These are phyloP conservation scores for Vitellaria paradoxa DNA, from an alignment of 179 eudicot species.

Conservation along the genomic window DNA sequence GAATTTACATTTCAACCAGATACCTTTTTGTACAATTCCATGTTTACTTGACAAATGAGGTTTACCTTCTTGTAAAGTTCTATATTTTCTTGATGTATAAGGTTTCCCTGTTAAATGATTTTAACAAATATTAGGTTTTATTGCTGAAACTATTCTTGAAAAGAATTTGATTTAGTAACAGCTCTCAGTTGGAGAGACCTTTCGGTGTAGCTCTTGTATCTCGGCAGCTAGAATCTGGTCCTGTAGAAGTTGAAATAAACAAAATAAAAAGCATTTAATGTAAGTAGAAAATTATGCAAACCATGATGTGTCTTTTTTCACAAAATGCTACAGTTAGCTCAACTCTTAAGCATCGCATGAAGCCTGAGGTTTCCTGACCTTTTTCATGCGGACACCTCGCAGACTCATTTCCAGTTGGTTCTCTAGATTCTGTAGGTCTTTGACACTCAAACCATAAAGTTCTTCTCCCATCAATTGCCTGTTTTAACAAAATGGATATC, in stretches of 20 bases:
- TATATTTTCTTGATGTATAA: constrained; percentile 62
- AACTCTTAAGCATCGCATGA: neutral
- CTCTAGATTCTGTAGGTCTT: constrained; percentile 61
- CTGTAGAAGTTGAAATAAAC: constrained; percentile 27
- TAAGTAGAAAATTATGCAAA: neutral
- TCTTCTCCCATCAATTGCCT: constrained; percentile 77
- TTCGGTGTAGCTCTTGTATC: constrained; percentile 52
- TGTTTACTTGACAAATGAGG: constrained; percentile 39
- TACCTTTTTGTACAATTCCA: constrained; percentile 51
- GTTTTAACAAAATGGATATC: constrained; percentile 12
- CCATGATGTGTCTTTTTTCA: neutral
- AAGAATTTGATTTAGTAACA: neutral
- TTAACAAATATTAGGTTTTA: constrained; percentile 17
- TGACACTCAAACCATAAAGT: constrained; percentile 55
- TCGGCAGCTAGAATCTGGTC: constrained; percentile 54
- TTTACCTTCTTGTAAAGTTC: constrained; percentile 59
- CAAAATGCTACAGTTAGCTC: neutral
- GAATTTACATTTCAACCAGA: neutral
- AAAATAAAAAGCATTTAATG: neutral
- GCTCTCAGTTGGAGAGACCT: constrained; percentile 35
- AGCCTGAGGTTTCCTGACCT: constrained; percentile 39
- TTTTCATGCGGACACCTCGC: constrained; percentile 58
- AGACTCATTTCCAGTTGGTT: constrained; percentile 65
- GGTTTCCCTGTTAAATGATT: constrained; percentile 34
- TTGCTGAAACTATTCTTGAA: neutral